Conservation (phyloP, 352 stramenopile species). For the Phytophthora vignae region DNA sequence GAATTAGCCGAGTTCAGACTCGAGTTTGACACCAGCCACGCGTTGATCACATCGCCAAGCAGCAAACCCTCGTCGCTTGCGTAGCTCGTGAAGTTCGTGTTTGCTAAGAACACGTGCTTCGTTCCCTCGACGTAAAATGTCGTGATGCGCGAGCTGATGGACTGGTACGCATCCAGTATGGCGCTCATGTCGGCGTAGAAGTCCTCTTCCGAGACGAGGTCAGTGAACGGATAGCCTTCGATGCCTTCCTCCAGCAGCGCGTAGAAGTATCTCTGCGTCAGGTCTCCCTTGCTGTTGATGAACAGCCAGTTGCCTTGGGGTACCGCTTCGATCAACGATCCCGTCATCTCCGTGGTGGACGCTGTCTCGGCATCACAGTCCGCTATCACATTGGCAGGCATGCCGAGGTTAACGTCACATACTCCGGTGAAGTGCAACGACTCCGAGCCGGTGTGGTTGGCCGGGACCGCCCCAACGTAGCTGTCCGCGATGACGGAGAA, state of each 20-base stretch:
- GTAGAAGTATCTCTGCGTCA: conserved; percentile 54
- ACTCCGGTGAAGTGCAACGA: conserved; percentile 48
- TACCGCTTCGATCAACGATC: conserved; percentile 36
- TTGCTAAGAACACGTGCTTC: conserved; percentile 53
- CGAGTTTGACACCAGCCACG: conserved; percentile 26
- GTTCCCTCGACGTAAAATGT: conserved; percentile 62
- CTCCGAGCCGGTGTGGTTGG: conserved; percentile 35
- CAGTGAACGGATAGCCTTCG: conserved; percentile 46
- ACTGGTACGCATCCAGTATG: conserved; percentile 56
- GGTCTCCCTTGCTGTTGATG: conserved; percentile 55
- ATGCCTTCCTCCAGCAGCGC: conserved; percentile 47
- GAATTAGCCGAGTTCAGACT: conserved; percentile 18
- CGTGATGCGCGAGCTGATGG: conserved; percentile 39
- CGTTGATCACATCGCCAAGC: conserved; percentile 28
- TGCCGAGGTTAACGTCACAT: conserved; percentile 38
- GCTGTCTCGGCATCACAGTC: conserved; percentile 39
- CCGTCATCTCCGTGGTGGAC: conserved; percentile 40
- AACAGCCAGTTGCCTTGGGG: conserved; percentile 49
- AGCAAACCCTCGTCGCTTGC: conserved; percentile 39
- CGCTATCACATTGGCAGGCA: conserved; percentile 25
- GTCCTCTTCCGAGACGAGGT: conserved; percentile 40
- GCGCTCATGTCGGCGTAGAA: conserved; percentile 46
- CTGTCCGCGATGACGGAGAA: conserved; percentile 59
- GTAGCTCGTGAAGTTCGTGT: conserved; percentile 35
- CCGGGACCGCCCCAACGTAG: conserved; percentile 54